Base-by-base conservation (phyloP, 768 basidiomycete genomes). In the Mycena sanguinolenta region DNA sequence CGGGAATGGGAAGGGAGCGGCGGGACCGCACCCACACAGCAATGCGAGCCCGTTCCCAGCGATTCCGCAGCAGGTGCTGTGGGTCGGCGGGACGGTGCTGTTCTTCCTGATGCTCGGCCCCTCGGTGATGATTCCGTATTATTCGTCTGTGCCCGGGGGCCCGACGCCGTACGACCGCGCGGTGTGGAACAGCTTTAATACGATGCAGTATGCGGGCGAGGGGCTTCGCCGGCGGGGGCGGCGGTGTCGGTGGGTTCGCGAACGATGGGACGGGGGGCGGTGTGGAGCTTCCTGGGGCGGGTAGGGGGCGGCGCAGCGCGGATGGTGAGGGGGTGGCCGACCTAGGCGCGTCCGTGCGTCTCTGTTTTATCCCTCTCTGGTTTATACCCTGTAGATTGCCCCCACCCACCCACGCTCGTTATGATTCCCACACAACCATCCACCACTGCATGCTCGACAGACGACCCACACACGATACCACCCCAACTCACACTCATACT, bases 151-250 rank as follows among this genome's bases (percentile, higher is more conserved):
- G 6, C 90, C 91, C 0, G 92, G 92, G n/a, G 88, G 89, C 1
- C 84, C 91, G 46, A 91, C 90, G 38, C 90, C 90, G 72, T 91
- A 93, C 74, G 94, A 95, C 75, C 90, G 94, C 14, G 85, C 87
- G 10, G 92, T 92, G 30, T 95, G 94, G 94, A 85, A 84, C 65
- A 91, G 89, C 77, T 94, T 93, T 81, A 95, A 95, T 76, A 82
- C 87, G 14, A 86, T 95, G 82, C 87, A 88, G 58, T 88, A 85
- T 13, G 86, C 84, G 0, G 92, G 92, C 0, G 93, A 94, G 75
- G 93, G 94, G 32, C 92, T 93, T 73, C n/a, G 70, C 82, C 25
- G 81, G 82, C 16, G 55, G 55, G 3, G 55, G 34, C 4, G 34
- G 34, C 2, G 21, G n/a, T 38, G 55, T 17, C 4, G 49, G 49